phyloP scores from a whole-genome alignment of 768 basidiomycete genomes.

The Mycena floridula region DNA sequence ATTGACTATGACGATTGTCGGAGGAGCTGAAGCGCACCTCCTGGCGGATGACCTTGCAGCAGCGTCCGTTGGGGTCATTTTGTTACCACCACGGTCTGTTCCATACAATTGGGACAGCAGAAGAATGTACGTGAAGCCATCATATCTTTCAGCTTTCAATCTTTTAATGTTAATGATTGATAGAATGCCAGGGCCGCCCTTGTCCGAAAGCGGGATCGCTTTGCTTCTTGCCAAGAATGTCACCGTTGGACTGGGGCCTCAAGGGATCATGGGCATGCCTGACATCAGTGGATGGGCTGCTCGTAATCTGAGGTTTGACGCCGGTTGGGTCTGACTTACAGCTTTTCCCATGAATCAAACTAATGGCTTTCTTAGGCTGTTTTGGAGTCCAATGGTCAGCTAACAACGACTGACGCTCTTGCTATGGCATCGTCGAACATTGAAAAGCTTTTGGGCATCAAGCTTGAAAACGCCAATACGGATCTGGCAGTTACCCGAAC shows the following conservation, averaged over 20 bases:
- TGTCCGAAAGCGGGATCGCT: slow-evolving; percentile 50
- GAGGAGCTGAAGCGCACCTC: slow-evolving; percentile 56
- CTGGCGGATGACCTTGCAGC: slow-evolving; percentile 56
- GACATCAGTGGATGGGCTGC: slow-evolving; percentile 42
- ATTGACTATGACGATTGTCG: slow-evolving; percentile 45
- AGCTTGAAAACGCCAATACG: slow-evolving; percentile 18
- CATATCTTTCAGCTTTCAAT: neutral
- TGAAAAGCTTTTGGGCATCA: slow-evolving; percentile 35
- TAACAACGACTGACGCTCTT: slow-evolving; percentile 31
- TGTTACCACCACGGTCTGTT: slow-evolving; percentile 56
- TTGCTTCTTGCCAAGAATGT: slow-evolving; percentile 55
- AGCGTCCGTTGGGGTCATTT: slow-evolving; percentile 66
- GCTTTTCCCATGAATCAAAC: neutral
- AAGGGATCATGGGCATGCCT: slow-evolving; percentile 20
- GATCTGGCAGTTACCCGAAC: slow-evolving; percentile 32
- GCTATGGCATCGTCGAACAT: slow-evolving; percentile 35
- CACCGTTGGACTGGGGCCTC: slow-evolving; percentile 54
- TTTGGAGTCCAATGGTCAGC: slow-evolving; percentile 31
- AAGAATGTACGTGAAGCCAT: slow-evolving; percentile 43
- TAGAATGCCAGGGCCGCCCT: slow-evolving; percentile 66
- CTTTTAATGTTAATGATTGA: neutral
- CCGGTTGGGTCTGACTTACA: slow-evolving; percentile 38
- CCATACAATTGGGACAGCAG: slow-evolving; percentile 60
- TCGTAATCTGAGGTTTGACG: slow-evolving; percentile 65
- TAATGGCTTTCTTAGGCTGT: slow-evolving; percentile 23